phyloP scores from a whole-genome alignment of 2,329 filamentous ascomycete species.

The Aspergillus luchuensis region DNA sequence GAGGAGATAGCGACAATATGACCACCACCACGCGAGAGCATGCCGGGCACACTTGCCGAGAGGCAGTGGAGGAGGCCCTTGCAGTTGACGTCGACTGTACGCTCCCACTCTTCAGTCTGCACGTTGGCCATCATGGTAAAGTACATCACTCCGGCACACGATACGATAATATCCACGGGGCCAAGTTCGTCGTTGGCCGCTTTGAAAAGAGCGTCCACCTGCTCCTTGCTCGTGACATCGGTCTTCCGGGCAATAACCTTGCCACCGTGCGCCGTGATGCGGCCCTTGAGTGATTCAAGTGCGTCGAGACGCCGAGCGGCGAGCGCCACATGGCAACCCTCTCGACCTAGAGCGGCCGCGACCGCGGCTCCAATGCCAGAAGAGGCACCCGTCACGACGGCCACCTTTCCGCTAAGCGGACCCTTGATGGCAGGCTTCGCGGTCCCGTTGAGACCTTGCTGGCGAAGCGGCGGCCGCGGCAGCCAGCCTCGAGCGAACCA shows the following conservation, averaged over 20 bases:
- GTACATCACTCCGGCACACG: slow-evolving; percentile 84
- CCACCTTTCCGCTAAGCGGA: slow-evolving; percentile 68
- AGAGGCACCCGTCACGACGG: slow-evolving; percentile 76
- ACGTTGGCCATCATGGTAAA: slow-evolving; percentile 83
- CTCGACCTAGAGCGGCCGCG: slow-evolving; percentile 65
- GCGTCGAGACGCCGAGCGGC: slow-evolving; percentile 71
- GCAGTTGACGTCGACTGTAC: slow-evolving; percentile 83
- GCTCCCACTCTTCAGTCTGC: slow-evolving; percentile 74
- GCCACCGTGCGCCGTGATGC: slow-evolving; percentile 58
- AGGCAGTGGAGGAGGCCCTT: slow-evolving; percentile 77
- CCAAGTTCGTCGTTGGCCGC: slow-evolving; percentile 65
- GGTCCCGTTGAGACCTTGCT: slow-evolving; percentile 48
- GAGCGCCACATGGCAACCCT: slow-evolving; percentile 72
- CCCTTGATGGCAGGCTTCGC: slow-evolving; percentile 53
- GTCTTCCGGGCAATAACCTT: slow-evolving; percentile 71
- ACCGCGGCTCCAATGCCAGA: slow-evolving; percentile 79
- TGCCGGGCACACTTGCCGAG: slow-evolving; percentile 67
- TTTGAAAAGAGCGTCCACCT: slow-evolving; percentile 68
- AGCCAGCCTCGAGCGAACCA: slow-evolving; percentile 82
- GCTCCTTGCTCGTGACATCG: slow-evolving; percentile 67
- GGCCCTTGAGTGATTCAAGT: slow-evolving; percentile 67
- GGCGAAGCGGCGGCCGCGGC: slow-evolving; percentile 59
- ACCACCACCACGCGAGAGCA: slow-evolving; percentile 68
- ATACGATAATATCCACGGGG: slow-evolving; percentile 75
- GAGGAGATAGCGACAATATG: slow-evolving; percentile 82